Evolutionary conservation across 768 basidiomycete species (phyloP).

Genomic region (Floccularia luteovirens): DNA sequence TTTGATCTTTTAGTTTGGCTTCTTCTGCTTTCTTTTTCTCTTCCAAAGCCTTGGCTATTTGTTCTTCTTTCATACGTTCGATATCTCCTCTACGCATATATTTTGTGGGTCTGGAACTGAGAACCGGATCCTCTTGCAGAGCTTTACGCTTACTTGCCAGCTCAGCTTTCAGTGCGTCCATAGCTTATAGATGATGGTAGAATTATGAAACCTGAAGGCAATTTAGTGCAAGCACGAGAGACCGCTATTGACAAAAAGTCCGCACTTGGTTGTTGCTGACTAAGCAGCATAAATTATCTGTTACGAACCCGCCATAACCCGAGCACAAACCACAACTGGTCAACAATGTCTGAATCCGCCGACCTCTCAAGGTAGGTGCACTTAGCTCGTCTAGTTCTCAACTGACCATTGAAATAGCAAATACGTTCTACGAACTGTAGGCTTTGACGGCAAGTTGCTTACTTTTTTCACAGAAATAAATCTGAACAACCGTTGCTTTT

Average conservation of each 20-base stretch:
- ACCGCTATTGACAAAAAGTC: neutral
- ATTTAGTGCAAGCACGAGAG: constrained; percentile 4
- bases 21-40: constrained; percentile 23
- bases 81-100: constrained; percentile 92
- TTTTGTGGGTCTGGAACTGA: constrained; percentile 53
- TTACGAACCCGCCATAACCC: constrained; percentile 32
- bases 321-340: constrained; percentile 20
- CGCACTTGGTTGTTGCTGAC: constrained; percentile 20
- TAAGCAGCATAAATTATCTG: constrained; percentile 20
- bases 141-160: constrained; percentile 84
- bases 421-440: constrained; percentile 89
- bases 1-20: constrained; percentile 18
- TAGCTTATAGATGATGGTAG: constrained; percentile 17
- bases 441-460: constrained; percentile 71
- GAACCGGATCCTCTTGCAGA: constrained; percentile 36
- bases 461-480: constrained; percentile 1
- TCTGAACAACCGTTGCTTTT: constrained; percentile 9
- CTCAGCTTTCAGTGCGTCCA: constrained; percentile 91
- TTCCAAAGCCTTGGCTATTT: constrained; percentile 29
- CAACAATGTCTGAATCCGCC: constrained; percentile 53
- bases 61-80: constrained; percentile 57
- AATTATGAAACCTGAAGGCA: neutral
- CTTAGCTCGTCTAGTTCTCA: neutral
- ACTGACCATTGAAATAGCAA: constrained; percentile 40
- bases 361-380: constrained; percentile 47